Evolutionary conservation across 179 eudicot species (phyloP), one percentile per base, ranked within the genome.

Genomic region (Heliamphora pulchella): DNA sequence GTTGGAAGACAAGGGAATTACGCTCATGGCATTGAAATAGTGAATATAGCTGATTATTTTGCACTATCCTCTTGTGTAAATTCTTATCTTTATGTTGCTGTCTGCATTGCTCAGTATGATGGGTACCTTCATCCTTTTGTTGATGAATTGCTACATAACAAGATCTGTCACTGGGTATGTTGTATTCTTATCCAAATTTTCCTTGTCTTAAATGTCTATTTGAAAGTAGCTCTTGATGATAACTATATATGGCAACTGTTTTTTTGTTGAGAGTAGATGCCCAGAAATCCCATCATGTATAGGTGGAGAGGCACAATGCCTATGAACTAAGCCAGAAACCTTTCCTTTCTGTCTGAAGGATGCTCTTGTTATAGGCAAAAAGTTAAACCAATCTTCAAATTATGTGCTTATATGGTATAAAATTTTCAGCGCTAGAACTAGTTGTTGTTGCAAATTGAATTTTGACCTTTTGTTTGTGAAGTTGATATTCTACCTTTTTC

Each of bases 151-250:
- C 81, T 91, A 79, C 69, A 82, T 54, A 92, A 89, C 91, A 96
- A 96, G 89, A 92, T 94, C 78, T 86, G 96, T 88, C 99, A 96
- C 83, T 96, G 99, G 99, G 99, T 96, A 94, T 86, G 97, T 79
- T 79, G 81, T 61, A 77, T 39, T 75, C 47, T 55, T 50, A 5
- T 3, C 1, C 11, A 17, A n/a, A 15, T 5, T 41, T 14, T 71
- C 48, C 57, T 17, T 51, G 3, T 51, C 18, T 66, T 77, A 6
- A 48, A 5, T 13, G 10, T 66, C 31, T 78, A 22, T 31, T 50
- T 13, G 9, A 14, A 15, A 44, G 4, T 62, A 13, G 39, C 31
- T 14, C 1, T 11, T 22, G 68, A 64, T 64, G 43, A n/a, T 22
- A 13, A 64, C 43, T 48, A 6, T 48, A 48, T 48, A 5, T 66